Base-by-base conservation (phyloP, 2,329 filamentous ascomycete species). In the Xylaria sp. region DNA sequence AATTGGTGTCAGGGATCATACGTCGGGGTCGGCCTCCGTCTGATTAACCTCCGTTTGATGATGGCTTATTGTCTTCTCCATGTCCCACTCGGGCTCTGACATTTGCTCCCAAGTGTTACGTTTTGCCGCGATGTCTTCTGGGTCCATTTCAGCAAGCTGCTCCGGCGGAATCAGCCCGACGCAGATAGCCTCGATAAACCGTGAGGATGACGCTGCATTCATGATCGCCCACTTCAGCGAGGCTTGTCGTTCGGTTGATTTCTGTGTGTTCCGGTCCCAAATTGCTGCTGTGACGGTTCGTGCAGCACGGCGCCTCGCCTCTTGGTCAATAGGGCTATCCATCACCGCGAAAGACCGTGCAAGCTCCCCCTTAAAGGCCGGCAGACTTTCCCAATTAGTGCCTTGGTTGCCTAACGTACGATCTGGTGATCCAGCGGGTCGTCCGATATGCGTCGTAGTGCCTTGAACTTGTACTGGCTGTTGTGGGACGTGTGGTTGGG, bases 151-250 rank as follows among this genome's bases (percentile, higher is more conserved):
- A 17, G 54, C 56, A 1, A 69, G 50, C n/a, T 61, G 11, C 11
- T 41, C 21, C 18, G 60, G 52, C 39, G 56, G 38, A 26, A 66
- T 48, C 9, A 61, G 34, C 13, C 46, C 53, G 21, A 54, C 46
- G 22, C 58, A 57, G 13, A 68, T 29, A 18, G 58, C 64, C 29
- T 66, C 57, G 21, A 66, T 47, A 43, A 69, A 68, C 7, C 64
- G 61, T 26, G 47, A 19, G 24, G 43, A 44, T 21, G 37, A 39
- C 18, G 57, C 58, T 21, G 62, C 60, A 22, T 43, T 41, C 26
- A 64, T 62, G 16, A 67, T 39, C n/a, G 63, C 62, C 51, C 47
- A 54, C 50, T 49, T 54, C 4, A 59, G 39, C 7, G 39, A 20
- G 21, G 18, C 46, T 47, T 52, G 46, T 40, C 45, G 21, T 37